Evolutionary conservation across 176 grass and related monocot genomes (phyloP).

Genomic region (Aegilops longissima): DNA sequence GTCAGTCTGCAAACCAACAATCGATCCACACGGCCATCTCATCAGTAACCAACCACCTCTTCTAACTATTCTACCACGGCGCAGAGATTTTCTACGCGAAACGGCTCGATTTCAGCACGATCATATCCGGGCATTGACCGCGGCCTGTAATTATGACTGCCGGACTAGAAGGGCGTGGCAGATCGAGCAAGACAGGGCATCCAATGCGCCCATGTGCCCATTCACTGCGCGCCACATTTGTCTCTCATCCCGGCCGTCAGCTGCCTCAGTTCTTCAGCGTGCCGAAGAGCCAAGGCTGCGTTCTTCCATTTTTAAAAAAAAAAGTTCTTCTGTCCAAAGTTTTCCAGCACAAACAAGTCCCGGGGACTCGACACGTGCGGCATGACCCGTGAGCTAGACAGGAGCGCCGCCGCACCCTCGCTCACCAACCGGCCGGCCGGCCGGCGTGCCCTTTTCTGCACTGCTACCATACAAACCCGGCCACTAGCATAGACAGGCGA

Average conservation of each 20-base stretch:
- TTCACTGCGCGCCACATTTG: neutral
- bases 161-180: neutral
- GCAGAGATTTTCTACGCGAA: too few species aligned
- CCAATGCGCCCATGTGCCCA: neutral
- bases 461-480: neutral
- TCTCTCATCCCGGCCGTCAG: neutral
- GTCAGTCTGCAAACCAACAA: conserved; percentile 46
- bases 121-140: neutral
- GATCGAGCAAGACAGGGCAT: conserved; percentile 12
- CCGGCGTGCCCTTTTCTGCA: conserved; percentile 1
- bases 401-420: neutral
- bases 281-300: neutral
- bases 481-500: neutral
- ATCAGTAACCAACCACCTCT: too few species aligned
- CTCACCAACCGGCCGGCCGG: neutral
- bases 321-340: neutral
- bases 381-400: neutral
- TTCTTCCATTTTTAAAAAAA: neutral
- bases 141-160: neutral
- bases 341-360: neutral
- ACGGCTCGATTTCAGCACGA: too few species aligned
- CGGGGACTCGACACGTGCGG: neutral
- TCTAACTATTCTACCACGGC: too few species aligned
- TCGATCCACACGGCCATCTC: too few species aligned
- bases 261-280: neutral